phyloP scores from a whole-genome alignment of 345 rosid species.

The Conringia planisiliqua region DNA sequence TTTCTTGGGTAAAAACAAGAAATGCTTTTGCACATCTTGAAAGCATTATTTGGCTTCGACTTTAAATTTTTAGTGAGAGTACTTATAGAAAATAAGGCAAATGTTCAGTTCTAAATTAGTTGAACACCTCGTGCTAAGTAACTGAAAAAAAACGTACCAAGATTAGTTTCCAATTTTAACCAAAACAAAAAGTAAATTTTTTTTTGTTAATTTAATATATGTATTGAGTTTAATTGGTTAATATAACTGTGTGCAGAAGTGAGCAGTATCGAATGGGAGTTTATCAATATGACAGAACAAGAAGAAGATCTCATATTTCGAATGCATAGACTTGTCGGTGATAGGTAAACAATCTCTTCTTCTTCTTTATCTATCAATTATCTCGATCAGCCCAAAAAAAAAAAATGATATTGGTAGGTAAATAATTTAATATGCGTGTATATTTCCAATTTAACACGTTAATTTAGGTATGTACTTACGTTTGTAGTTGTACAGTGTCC shows the following conservation, averaged over 20 bases:
- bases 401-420: neutral
- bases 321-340: conserved; percentile 67
- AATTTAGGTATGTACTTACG: conserved; percentile 5
- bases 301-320: conserved; percentile 69
- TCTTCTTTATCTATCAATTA: neutral
- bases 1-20: neutral
- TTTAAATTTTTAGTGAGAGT: neutral
- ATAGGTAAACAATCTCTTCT: conserved; percentile 38
- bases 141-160: neutral
- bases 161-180: neutral
- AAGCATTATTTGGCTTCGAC: neutral
- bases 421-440: neutral
- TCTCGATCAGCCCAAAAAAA: neutral
- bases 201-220: neutral
- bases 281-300: conserved; percentile 54
- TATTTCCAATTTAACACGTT: neutral
- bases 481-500: conserved; percentile 15
- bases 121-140: neutral
- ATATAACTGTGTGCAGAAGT: conserved; percentile 41
- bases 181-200: too few relatives aligned
- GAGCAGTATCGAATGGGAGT: conserved; percentile 59
- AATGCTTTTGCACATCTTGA: conserved; percentile 6
- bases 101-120: neutral
- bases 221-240: neutral
- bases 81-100: neutral